Evolutionary conservation across 1,139 yeast species (phyloP), one percentile per base, ranked within the genome.

Genomic region (Candida albicans): DNA sequence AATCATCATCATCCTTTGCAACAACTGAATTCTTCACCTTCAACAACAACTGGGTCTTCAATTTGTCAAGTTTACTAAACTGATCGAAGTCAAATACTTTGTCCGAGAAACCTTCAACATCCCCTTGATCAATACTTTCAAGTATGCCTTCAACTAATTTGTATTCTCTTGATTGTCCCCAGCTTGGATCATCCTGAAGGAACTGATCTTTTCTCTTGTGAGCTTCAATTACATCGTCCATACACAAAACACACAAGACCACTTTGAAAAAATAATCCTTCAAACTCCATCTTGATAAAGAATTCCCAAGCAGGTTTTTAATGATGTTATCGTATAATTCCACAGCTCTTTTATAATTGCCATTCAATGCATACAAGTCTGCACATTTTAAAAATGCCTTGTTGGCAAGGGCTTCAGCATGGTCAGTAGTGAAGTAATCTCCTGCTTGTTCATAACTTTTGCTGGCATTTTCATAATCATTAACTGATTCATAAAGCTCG

Each of bases 381-480:
- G 98, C 99, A 53, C 93, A 87, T 64, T 89, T 89, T 55, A 91
- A 70, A 55, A 78, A 87, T 24, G 96, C 90, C 67, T 93, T 93
- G 66, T 84, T 90, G 28, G 96, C 82, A 48, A 93, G 75, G 8
- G 97, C 96, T 52, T 85, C 87, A 0, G 99, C 98, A 49, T 89
- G 93, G 66, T 93, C 99, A 50, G 95, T 90, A 47, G 82, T 80
- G 61, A 87, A 90, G 88, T 96, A 93, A 59, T 95, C 98, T 34
- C 96, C 97, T 4, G 99, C 97, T 56, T 86, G 87, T 59, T 90
- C 96, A 62, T 87, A 93, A 26, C 93, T 81, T 47, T 75, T 74
- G 44, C 86, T 76, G 2, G 99, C 97, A 52, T 78, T 78, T 13
- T 75, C 71, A 24, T 68, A 64, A 58, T 91, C 95, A 43, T 78